Evolutionary conservation across 257 asterid genomes (phyloP), one percentile per base, ranked within the genome.

Genomic region (Salvia hispanica): DNA sequence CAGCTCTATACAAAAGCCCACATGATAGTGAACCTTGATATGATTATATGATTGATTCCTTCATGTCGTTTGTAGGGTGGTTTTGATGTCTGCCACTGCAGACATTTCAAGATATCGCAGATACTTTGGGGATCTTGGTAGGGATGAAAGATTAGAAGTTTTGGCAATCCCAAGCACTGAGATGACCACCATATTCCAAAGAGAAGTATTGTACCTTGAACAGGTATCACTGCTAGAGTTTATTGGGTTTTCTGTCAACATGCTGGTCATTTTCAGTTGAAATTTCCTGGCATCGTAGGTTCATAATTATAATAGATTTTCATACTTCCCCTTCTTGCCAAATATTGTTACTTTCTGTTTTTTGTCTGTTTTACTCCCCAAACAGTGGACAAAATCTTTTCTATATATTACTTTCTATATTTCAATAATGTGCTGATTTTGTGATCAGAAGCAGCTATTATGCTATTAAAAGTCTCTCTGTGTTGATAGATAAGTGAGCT

Each of bases 1-100:
- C 14, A 28, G 45, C 51, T 43, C 25, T 7, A 46, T 54, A 39
- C 47, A 34, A 34, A 34, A 34, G 39, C 39, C 39, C 31, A 43
- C 64, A 71, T 67, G 40, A 33, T 16, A 18, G 12, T 34, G 21
- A 45, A 58, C 62, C 37, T 34, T 63, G 62, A 50, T 51, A 48
- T 65, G 12, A 64, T 52, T 45, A 50, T 51, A 48, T 65, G 12
- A 64, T 52, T 45, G 46, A 66, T 57, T 72, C 56, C 65, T 46
- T 34, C 72, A 58, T 74, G 18, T 82, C 73, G 78, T 79, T 78
- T 82, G 57, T 80, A 90, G 97, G 95, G 84, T 93, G 74, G 99
- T 93, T 54, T 84, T 93, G 92, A 90, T 93, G 99, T 93, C 99
- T 74, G 99, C 99, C 43, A 93, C 99, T 73, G 95, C 95, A 12